phyloP scores from a whole-genome alignment of 345 rosid genomes.

The Conringia planisiliqua region DNA sequence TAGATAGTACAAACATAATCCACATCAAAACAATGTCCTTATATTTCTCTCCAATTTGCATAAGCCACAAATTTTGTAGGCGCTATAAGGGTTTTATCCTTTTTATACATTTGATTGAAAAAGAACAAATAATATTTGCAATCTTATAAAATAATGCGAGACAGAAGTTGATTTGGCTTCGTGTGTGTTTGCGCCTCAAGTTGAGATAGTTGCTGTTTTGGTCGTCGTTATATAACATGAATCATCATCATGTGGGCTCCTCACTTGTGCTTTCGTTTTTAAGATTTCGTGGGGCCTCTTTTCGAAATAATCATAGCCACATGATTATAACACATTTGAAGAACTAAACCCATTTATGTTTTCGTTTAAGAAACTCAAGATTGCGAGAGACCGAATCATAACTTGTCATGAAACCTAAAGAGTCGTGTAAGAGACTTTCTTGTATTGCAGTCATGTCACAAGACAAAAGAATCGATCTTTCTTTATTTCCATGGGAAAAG shows the following conservation, averaged over 20 bases:
- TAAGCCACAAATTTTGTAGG: slow-evolving; percentile 14
- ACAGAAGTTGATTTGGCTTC: slow-evolving; percentile 23
- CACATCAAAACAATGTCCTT: not conserved
- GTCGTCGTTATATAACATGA: slow-evolving; percentile 20
- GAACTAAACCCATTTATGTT: not conserved
- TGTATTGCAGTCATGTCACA: too few species aligned
- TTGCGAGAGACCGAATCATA: not conserved
- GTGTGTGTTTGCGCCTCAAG: slow-evolving; percentile 18
- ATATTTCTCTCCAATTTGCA: not conserved
- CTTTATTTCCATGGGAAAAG: not conserved
- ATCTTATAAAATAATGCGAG: not conserved
- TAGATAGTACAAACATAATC: not conserved
- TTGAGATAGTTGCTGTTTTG: slow-evolving; percentile 10
- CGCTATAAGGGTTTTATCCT: not conserved
- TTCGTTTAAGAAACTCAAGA: not conserved
- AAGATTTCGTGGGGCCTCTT: not conserved
- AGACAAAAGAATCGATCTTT: too few species aligned
- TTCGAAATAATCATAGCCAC: not conserved
- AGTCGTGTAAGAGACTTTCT: too few species aligned
- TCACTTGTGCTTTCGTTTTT: slow-evolving; percentile 1
- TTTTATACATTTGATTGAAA: not conserved
- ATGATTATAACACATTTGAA: not conserved
- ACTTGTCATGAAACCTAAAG: not conserved
- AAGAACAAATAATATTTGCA: not conserved
- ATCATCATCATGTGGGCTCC: slow-evolving; percentile 18